Evolutionary conservation across 768 basidiomycete genomes (phyloP), one percentile per base, ranked within the genome.

Genomic region (Cystofilobasidium bisporidii): DNA sequence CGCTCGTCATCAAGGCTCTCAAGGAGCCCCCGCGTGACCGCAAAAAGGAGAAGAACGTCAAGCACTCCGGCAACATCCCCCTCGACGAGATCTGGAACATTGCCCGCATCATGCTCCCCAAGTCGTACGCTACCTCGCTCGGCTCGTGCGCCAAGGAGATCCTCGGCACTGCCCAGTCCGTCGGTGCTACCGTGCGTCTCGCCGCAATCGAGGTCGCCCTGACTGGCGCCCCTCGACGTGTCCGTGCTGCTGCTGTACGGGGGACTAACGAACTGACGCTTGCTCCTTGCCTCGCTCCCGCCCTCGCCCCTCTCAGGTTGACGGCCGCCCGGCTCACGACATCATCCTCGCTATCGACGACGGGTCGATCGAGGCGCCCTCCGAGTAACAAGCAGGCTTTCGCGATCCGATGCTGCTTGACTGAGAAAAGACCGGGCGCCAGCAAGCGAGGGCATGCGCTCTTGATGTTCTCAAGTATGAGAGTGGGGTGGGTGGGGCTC

Each of bases 1-100:
- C 94, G 55, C 86, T 99, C 48, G 91, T 99, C 79, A 97, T 99
- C 83, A 86, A 85, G 75, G 94, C 96, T 71, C 87, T 99, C 77
- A 99, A 99, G 82, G 94, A 98, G 83, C 92, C 96, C 72, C 91
- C 92, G 73, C 91, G 96, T 75, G 96, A 99, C 81, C 87, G 96
- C 72, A 99, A 99, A 81, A 99, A 99, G 86, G 94, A 99, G 85
- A 99, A 99, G 84, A 99, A 98, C 84, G 96, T 99, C 82, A 97
- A 97, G 80, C 96, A 98, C 84, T 80, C 80, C 71, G 96, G 96
- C 69, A 98, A 97, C 82, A 83, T 99, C 72, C 76, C 91, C 65
- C 82, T 97, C 65, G 91, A 94, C 75, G 91, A 96, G 78, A 91
- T 99, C 76, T 79, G 63, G 63, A 57, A 64, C 63, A 69, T 69